These are phyloP conservation scores for Zangia roseola DNA, from an alignment of 768 basidiomycete species.

Conservation along the genomic window DNA sequence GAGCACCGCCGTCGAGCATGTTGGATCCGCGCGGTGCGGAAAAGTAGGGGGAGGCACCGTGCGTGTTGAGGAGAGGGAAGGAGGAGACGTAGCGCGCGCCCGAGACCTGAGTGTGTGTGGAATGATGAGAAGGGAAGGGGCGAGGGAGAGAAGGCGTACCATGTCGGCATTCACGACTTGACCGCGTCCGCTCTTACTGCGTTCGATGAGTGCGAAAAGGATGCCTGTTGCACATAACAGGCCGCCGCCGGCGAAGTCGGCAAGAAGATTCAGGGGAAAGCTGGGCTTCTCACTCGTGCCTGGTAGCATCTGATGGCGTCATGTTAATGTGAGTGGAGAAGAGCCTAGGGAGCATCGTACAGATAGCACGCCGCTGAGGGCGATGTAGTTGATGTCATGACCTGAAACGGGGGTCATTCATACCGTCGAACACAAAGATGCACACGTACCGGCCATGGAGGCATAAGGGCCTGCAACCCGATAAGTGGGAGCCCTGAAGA, in stretches of 20 bases:
- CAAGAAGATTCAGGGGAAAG: conserved; percentile 75
- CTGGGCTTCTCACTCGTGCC: conserved; percentile 59
- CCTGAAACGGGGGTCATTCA: conserved; percentile 38
- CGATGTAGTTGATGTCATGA: conserved; percentile 85
- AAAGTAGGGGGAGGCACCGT: conserved; percentile 36
- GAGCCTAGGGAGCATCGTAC: conserved; percentile 33
- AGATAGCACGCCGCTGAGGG: conserved; percentile 71
- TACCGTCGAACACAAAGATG: neutral
- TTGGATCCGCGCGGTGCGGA: conserved; percentile 52
- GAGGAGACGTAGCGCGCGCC: conserved; percentile 77
- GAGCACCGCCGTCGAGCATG: conserved; percentile 71
- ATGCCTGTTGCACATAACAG: conserved; percentile 70
- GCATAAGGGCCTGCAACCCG: conserved; percentile 55
- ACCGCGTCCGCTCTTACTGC: conserved; percentile 61
- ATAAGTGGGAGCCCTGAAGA: conserved; percentile 13
- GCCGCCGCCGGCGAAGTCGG: conserved; percentile 83
- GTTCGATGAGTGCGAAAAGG: conserved; percentile 70
- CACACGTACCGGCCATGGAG: conserved; percentile 67
- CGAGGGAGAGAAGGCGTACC: conserved; percentile 40
- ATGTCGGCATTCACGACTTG: conserved; percentile 78
- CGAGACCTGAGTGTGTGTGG: conserved; percentile 57
- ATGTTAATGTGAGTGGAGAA: neutral
- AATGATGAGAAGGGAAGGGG: neutral
- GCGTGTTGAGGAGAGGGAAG: conserved; percentile 57
- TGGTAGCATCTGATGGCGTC: conserved; percentile 56